phyloP scores from a whole-genome alignment of 2,329 filamentous ascomycete species.

The Pestalotiopsis sp. region DNA sequence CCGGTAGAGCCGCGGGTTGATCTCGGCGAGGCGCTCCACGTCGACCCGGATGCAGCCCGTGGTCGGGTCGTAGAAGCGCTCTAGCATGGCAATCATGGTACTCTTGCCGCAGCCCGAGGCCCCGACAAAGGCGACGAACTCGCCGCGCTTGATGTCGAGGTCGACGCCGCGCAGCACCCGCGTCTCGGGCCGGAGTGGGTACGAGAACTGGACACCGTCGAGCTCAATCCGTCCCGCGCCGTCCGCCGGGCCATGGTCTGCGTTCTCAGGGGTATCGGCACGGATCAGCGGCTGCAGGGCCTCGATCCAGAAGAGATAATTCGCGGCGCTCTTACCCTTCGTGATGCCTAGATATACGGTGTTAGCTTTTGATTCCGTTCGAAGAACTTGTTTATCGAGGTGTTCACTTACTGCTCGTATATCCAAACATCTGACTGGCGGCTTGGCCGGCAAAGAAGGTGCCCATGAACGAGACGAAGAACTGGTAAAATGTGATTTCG shows the following conservation, averaged over 20 bases:
- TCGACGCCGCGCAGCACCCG: slow-evolving; percentile 46
- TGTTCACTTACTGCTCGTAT: slow-evolving; percentile 44
- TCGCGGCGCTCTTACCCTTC: slow-evolving; percentile 50
- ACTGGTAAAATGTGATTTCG: slow-evolving; percentile 43
- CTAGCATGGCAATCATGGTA: slow-evolving; percentile 58
- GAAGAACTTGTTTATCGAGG: not conserved
- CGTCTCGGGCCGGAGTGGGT: slow-evolving; percentile 50
- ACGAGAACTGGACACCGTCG: slow-evolving; percentile 63
- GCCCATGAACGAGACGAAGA: slow-evolving; percentile 54
- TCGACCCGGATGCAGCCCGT: slow-evolving; percentile 51
- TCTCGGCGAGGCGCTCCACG: slow-evolving; percentile 36
- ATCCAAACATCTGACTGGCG: slow-evolving; percentile 43
- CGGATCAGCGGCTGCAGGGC: slow-evolving; percentile 42
- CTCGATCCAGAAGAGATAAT: slow-evolving; percentile 54
- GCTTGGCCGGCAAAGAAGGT: slow-evolving; percentile 50
- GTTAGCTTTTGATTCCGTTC: not conserved
- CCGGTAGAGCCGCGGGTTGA: slow-evolving; percentile 54
- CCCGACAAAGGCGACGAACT: slow-evolving; percentile 58
- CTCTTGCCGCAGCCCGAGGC: slow-evolving; percentile 62
- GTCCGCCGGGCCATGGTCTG: slow-evolving; percentile 33
- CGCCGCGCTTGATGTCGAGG: slow-evolving; percentile 45
- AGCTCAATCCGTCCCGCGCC: slow-evolving; percentile 43
- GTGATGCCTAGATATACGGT: slow-evolving; percentile 29
- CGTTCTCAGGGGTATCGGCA: slow-evolving; percentile 42
- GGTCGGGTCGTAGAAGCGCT: slow-evolving; percentile 46